Percentiles rank a stretch among this genome's conserved stretches.
Evolutionary conservation across 2,329 filamentous ascomycete species (phyloP).

Genomic region (Alternaria arbusti): DNA sequence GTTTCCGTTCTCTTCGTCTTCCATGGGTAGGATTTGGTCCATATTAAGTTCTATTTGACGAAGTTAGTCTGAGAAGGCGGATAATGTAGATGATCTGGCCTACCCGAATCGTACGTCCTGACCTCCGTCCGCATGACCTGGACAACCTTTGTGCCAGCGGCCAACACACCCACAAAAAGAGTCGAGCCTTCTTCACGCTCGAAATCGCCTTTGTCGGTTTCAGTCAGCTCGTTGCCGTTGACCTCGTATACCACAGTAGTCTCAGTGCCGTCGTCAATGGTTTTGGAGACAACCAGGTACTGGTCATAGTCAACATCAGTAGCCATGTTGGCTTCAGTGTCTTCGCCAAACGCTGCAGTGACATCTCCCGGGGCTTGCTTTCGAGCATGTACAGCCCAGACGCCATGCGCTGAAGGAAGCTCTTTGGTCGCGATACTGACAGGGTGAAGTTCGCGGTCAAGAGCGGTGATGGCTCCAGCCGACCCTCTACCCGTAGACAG

Average conservation of each 20-base stretch:
- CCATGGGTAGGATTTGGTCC: slow-evolving; percentile 89
- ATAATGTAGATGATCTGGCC: slow-evolving; percentile 40
- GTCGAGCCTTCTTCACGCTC: slow-evolving; percentile 88
- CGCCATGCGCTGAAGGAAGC: slow-evolving; percentile 73
- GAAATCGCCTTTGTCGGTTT: slow-evolving; percentile 84
- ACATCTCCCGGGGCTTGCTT: slow-evolving; percentile 67
- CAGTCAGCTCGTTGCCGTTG: slow-evolving; percentile 75
- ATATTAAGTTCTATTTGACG: slow-evolving; percentile 73
- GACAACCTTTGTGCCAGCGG: slow-evolving; percentile 79
- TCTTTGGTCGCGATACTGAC: slow-evolving; percentile 72
- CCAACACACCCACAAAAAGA: slow-evolving; percentile 82
- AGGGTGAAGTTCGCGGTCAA: slow-evolving; percentile 80
- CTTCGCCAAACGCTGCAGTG: slow-evolving; percentile 55
- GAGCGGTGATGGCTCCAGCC: slow-evolving; percentile 72
- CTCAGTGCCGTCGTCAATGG: slow-evolving; percentile 69
- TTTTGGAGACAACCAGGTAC: slow-evolving; percentile 82
- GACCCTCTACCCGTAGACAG: slow-evolving; percentile 67
- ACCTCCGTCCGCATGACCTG: slow-evolving; percentile 88
- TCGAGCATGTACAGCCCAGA: slow-evolving; percentile 81
- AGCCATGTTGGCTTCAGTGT: slow-evolving; percentile 47
- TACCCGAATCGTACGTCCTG: slow-evolving; percentile 87
- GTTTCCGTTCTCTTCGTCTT: slow-evolving; percentile 79
- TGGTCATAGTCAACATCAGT: slow-evolving; percentile 70
- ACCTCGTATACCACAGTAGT: slow-evolving; percentile 79
- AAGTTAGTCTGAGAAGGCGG: background rate